A percentile compares a stretch with the other conserved stretches of the same genome.
These are phyloP conservation scores for Byssochlamys sp. DNA, from an alignment of 2,329 filamentous ascomycete genomes.

Conservation along the genomic window DNA sequence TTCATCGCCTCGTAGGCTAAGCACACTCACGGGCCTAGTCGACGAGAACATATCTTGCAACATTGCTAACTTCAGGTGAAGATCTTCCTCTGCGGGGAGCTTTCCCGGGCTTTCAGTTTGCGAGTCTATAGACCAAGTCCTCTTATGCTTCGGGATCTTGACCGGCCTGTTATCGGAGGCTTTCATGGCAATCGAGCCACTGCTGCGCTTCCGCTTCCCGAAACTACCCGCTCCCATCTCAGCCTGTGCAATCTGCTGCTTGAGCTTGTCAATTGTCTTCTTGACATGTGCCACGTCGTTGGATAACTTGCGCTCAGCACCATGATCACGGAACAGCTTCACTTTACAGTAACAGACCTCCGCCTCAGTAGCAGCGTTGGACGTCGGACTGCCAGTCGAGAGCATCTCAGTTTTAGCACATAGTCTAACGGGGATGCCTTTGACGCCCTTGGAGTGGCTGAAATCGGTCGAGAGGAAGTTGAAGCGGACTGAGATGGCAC, in stretches of 20 bases:
- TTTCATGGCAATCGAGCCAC: slow-evolving; percentile 39
- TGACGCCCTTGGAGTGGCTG: slow-evolving; percentile 96
- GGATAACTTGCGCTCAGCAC: slow-evolving; percentile 85
- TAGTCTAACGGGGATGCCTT: slow-evolving; percentile 86
- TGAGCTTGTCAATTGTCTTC: slow-evolving; percentile 91
- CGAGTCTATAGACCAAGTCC: slow-evolving; percentile 92
- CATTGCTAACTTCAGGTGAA: slow-evolving; percentile 33
- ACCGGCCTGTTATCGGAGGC: slow-evolving; percentile 52
- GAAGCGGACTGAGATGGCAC: slow-evolving; percentile 82
- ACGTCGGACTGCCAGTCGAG: slow-evolving; percentile 41
- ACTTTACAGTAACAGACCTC: slow-evolving; percentile 95
- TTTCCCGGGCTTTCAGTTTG: slow-evolving; percentile 37
- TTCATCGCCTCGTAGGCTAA: slow-evolving; percentile 35
- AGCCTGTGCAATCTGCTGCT: slow-evolving; percentile 78
- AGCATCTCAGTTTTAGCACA: slow-evolving; percentile 79
- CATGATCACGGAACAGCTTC: slow-evolving; percentile 91
- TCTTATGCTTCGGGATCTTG: slow-evolving; percentile 83
- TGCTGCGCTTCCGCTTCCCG: slow-evolving; percentile 53
- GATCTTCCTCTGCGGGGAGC: slow-evolving; percentile 33
- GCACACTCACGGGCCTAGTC: slow-evolving; percentile 32
- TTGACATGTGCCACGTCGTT: slow-evolving; percentile 93
- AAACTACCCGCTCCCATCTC: slow-evolving; percentile 52
- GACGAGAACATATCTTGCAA: slow-evolving; percentile 42
- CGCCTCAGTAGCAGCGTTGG: slow-evolving; percentile 25
- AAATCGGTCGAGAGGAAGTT: slow-evolving; percentile 98